Base-by-base conservation (phyloP, 495 filamentous ascomycete species). In the Annulohypoxylon maeteangense region DNA sequence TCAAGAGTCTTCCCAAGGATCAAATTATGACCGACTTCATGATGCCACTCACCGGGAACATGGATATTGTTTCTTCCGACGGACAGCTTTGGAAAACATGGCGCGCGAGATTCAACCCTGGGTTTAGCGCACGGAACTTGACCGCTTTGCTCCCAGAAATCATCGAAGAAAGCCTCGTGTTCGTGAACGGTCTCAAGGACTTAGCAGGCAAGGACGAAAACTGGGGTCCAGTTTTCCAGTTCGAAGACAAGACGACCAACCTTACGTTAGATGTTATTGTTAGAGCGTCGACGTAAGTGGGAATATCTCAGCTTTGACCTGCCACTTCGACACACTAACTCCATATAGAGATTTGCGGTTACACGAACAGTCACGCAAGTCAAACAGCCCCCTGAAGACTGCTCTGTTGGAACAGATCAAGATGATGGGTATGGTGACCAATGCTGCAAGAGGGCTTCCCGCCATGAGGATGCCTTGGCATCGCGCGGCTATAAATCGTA, bases 201-300 rank as follows among this genome's bases (percentile, higher is more conserved):
- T 57, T 71, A n/a, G 74, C 75, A 4, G 66, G 64, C 1, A 67
- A 63, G 16, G 60, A 66, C 1, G 78, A 70, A 1, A 47, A 67
- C 18, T 76, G 69, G 54, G 78, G 76, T 0, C 67, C 80, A 8
- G 78, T 82, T n/a, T 80, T 82, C 20, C 36, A 65, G 40, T 62
- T 80, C 16, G 76, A 80, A 45, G 42, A 64, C 20, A 73, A 60
- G 58, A 78, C 78, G 3, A 78, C 70, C 4, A 78, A 76, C 47
- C 51, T 80, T n/a, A 77, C 78, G 6, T 76, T 80, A n/a, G 78
- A 80, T 61, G 70, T 80, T 47, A 84, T 83, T 53, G 76, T 75
- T 14, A 70, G 68, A 57, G 68, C 79, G 36, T 68, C 74, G 3
- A 20, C 74, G 75, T 77, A 54, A 69, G 75, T 76, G 48, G 66